These are phyloP conservation scores for Microcera coccophila DNA, from an alignment of 2,329 filamentous ascomycete species.

Conservation along the genomic window DNA sequence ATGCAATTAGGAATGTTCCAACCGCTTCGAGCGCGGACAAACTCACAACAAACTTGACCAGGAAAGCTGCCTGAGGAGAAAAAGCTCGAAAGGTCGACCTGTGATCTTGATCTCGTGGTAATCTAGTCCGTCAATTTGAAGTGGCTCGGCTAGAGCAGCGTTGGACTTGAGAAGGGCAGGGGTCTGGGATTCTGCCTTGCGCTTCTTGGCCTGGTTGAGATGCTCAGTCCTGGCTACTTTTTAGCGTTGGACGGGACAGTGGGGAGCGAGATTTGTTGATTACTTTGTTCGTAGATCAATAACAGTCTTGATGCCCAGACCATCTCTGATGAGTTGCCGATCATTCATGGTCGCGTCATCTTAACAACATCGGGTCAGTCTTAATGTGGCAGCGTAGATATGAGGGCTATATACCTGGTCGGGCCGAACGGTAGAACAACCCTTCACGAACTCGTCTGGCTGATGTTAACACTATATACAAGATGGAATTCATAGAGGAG, in stretches of 20 bases:
- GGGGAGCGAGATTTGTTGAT: too few species aligned
- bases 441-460: slow-evolving; percentile 54
- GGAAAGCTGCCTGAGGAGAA: slow-evolving; percentile 63
- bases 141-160: slow-evolving; percentile 48
- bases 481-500: neutral
- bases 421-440: slow-evolving; percentile 64
- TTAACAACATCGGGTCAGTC: slow-evolving; percentile 23
- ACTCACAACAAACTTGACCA: slow-evolving; percentile 62
- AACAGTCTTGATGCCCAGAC: slow-evolving; percentile 65
- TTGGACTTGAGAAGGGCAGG: slow-evolving; percentile 41
- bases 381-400: neutral
- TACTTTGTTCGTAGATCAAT: slow-evolving; percentile 78
- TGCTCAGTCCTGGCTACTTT: slow-evolving; percentile 61
- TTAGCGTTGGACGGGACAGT: too few species aligned
- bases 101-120: slow-evolving; percentile 72
- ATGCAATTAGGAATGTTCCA: neutral
- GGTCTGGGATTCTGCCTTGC: slow-evolving; percentile 42
- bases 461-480: slow-evolving; percentile 1
- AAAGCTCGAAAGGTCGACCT: slow-evolving; percentile 64
- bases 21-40: neutral
- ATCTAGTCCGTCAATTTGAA: slow-evolving; percentile 59
- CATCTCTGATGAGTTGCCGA: slow-evolving; percentile 52
- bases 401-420: slow-evolving; percentile 45
- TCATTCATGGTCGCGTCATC: slow-evolving; percentile 71
- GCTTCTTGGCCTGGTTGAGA: slow-evolving; percentile 62